Evolutionary conservation across 441 rosid genomes (phyloP), one percentile per base, ranked within the genome.

Genomic region (Biscutella laevigata): DNA sequence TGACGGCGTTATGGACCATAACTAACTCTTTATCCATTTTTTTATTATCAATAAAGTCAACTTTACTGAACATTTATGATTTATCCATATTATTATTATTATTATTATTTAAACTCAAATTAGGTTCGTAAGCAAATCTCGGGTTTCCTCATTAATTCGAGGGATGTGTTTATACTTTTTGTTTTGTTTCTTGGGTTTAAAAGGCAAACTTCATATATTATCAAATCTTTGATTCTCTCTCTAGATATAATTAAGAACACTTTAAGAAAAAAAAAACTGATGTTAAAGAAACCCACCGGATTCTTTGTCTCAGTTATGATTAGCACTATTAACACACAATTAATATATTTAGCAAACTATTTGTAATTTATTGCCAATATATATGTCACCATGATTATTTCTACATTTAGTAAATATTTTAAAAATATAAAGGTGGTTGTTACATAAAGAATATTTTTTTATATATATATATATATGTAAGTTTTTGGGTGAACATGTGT

Each of bases 1-100:
- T 19, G 50, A 46, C 68, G 68, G 68, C 61, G 67, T 54, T 35
- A 3, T 54, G 67, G 61, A 29, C 56, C 42, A 53, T 39, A 21
- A 29, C 49, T 7, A 48, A 21, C 34, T 7, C 3, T 24, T 40
- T 33, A 7, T 7, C 9, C 22, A 61, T 51, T 51, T 61, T 58
- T 29, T 26, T 20, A 37, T 19, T n/a, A n/a, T n/a, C 32, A 16
- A 47, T 7, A 49, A 60, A 32, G n/a, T 20, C 35, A 40, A 50
- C 15, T 33, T 40, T 17, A 47, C 17, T 8, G 7, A 25, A 25
- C 28, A 5, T 25, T 25, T 25, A 24, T 7, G 32, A 20, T 4
- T 7, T 6, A 39, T 22, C 13, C n/a, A 8, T 11, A 5, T 15
- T 29, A 22, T n/a, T 49, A 21, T 16, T 39, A 20, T 39, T n/a